Percentiles rank a stretch among this genome's conserved stretches.
These are phyloP conservation scores for Coemansia sp. DNA, from an alignment of 192 early-diverging fungal genomes.

Conservation along the genomic window DNA sequence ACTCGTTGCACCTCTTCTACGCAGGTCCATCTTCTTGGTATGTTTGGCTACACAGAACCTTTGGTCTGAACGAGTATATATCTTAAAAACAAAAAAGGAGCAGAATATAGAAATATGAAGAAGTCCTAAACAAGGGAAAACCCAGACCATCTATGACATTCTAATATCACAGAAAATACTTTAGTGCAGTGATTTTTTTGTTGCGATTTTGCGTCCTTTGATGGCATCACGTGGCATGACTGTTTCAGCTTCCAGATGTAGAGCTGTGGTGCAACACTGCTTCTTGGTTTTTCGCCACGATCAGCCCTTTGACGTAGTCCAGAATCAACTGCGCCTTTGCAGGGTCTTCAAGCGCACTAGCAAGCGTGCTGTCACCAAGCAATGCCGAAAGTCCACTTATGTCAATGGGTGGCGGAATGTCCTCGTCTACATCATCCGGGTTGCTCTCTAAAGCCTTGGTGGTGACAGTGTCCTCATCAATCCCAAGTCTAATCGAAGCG, in stretches of 20 bases:
- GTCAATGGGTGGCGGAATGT: conserved; percentile 46
- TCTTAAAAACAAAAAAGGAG: not conserved
- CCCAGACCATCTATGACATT: too few species aligned
- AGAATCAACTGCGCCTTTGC: conserved; percentile 44
- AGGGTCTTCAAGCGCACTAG: conserved; percentile 53
- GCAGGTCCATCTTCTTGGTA: not conserved
- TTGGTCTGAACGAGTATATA: not conserved
- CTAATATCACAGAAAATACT: too few species aligned
- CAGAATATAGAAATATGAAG: not conserved
- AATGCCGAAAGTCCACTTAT: conserved; percentile 47
- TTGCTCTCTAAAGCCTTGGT: not conserved
- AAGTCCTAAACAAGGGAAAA: too few species aligned
- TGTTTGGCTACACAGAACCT: not conserved
- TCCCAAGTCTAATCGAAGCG: not conserved
- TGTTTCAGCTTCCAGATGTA: not conserved
- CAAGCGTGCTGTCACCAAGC: conserved; percentile 45
- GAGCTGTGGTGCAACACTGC: not conserved
- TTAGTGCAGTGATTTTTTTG: too few species aligned
- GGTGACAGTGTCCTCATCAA: not conserved
- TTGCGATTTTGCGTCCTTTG: too few species aligned
- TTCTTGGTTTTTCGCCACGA: conserved; percentile 35
- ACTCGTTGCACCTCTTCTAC: not conserved
- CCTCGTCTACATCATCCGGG: conserved; percentile 17
- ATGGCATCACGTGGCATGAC: not conserved
- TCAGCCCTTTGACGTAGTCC: conserved; percentile 51